These are phyloP conservation scores for Carex pumila DNA, from an alignment of 176 grass and related monocot genomes.

Conservation along the genomic window DNA sequence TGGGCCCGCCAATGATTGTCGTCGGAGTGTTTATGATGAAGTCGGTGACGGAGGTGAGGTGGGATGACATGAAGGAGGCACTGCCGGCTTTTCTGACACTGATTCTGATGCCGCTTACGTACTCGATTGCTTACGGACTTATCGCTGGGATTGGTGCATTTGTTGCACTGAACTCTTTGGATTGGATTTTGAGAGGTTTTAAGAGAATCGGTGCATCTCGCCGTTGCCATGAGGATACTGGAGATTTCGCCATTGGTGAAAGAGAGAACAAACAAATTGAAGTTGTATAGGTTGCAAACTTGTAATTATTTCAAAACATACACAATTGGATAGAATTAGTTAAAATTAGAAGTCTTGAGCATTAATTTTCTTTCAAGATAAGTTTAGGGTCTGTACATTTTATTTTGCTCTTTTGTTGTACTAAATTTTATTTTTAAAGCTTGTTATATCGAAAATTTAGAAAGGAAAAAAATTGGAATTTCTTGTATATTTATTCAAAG, in stretches of 20 bases:
- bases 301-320: not conserved
- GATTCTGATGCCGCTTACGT: slow-evolving; percentile 66
- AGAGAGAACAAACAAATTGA: slow-evolving; percentile 9
- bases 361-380: not conserved
- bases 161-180: slow-evolving; percentile 37
- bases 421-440: not conserved
- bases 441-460: not conserved
- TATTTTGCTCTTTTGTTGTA: not conserved
- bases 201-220: slow-evolving; percentile 2
- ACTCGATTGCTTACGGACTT: slow-evolving; percentile 73
- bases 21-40: slow-evolving; percentile 84
- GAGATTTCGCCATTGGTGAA: not conserved
- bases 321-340: not conserved
- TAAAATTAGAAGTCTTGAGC: not conserved
- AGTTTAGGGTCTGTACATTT: not conserved
- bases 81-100: slow-evolving; percentile 67
- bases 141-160: slow-evolving; percentile 49
- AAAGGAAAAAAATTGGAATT: not conserved
- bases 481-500: not conserved
- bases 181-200: slow-evolving; percentile 30
- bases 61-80: slow-evolving; percentile 54
- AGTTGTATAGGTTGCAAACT: not conserved
- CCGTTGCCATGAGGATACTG: slow-evolving; percentile 17
- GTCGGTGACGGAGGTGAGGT: slow-evolving; percentile 48
- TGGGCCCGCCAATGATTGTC: slow-evolving; percentile 58